Base-by-base conservation (phyloP, 805 yeast genomes). In the Naumovozyma baii region DNA sequence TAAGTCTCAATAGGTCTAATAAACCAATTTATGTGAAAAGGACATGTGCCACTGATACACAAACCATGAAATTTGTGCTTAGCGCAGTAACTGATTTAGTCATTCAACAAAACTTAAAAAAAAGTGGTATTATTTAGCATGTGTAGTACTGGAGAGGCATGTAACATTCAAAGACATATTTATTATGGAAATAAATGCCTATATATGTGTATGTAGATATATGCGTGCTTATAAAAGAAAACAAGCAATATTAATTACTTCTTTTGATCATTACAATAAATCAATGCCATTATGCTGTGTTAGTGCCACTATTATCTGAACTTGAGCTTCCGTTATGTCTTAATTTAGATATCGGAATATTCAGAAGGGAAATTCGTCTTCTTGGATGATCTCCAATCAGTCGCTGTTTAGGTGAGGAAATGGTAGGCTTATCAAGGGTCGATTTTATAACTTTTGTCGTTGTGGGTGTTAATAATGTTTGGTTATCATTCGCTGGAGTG, bases 31-130 rank as follows among this genome's bases (percentile, higher is more conserved):
- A 92, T 57, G 82, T 85, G 17, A 96, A 87, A 63, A 68, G 87
- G 48, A 92, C 98, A 1, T 87, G 96, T 64, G 98, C 98, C 0
- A 92, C 98, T 0, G 97, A 92, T 59, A 76, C 94, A 0, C 69
- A 75, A 40, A 75, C 87, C 20, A 92, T 92, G 95, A 73, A 75
- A 54, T 90, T 88, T 54, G 96, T 92, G 14, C 69, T 92, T 41
- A 75, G 83, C 3, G 96, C 97, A 0, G 95, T 87, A 7, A 86
- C 96, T 1, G 97, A 92, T 63, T 71, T 86, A 75, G 75, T 92
- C 35, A 74, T 90, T 22, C 90, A 83, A 56, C 83, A 83, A 52
- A 88, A 83, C 55, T 62, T 90, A 58, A 76, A 79, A 60, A 75
- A 73, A 53, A 79, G 86, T 55, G 95, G 95, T 3, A 65, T 86